These are phyloP conservation scores for Quercus agrifolia DNA, from an alignment of 306 rosid species.

Conservation along the genomic window DNA sequence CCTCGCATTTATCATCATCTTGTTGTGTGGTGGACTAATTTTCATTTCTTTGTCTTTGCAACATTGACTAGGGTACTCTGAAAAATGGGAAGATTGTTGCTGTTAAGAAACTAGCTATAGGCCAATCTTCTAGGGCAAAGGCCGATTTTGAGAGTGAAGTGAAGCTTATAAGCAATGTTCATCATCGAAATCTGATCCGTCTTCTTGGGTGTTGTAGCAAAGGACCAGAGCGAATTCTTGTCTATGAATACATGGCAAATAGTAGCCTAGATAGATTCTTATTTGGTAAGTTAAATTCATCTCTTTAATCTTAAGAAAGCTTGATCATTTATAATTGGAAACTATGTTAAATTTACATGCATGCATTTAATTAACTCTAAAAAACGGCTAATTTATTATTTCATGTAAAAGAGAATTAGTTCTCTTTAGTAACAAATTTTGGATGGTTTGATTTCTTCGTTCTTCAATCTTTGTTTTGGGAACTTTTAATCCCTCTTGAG, in stretches of 20 bases:
- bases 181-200: slow-evolving; percentile 61
- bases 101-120: slow-evolving; percentile 52
- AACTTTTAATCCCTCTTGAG: too few relatives aligned
- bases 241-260: slow-evolving; percentile 66
- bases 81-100: slow-evolving; percentile 66
- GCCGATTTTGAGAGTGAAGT: slow-evolving; percentile 60
- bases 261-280: slow-evolving; percentile 62
- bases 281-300: slow-evolving; percentile 42
- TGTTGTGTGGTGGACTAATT: background rate
- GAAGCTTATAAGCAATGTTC: slow-evolving; percentile 68
- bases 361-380: background rate
- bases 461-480: background rate
- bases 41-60: background rate
- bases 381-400: too few relatives aligned
- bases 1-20: background rate
- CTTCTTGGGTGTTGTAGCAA: slow-evolving; percentile 70
- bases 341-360: background rate
- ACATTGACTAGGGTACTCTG: slow-evolving; percentile 52
- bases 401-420: too few relatives aligned
- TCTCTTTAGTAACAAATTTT: too few relatives aligned
- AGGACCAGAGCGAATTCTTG: slow-evolving; percentile 66
- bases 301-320: background rate
- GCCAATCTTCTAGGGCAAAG: slow-evolving; percentile 41
- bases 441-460: background rate
- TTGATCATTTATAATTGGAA: background rate